Evolutionary conservation across 2,329 filamentous ascomycete species (phyloP).

Genomic region (Xylariaceae sp.): DNA sequence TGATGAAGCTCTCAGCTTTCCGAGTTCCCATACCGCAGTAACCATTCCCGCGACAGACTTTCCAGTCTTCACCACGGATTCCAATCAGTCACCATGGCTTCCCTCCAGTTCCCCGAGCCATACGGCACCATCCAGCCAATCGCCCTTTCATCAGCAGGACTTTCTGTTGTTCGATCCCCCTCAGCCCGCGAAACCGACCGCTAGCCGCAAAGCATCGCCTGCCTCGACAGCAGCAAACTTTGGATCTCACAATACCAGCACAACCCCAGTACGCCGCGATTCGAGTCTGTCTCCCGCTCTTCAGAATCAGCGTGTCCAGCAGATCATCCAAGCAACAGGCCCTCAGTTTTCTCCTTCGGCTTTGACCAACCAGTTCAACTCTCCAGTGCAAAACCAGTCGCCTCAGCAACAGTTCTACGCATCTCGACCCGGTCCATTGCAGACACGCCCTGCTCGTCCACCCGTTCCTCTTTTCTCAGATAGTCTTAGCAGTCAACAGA

Average conservation of each 20-base stretch:
- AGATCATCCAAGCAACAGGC: conserved; percentile 56
- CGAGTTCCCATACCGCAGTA: conserved; percentile 55
- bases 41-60: conserved; percentile 64
- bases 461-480: conserved; percentile 70
- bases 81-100: conserved; percentile 72
- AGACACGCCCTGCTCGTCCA: conserved; percentile 53
- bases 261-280: conserved; percentile 36
- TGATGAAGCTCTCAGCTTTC: conserved; percentile 55
- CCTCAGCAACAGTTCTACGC: conserved; percentile 59
- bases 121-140: conserved; percentile 60
- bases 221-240: conserved; percentile 39
- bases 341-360: conserved; percentile 50
- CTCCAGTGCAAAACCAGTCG: conserved; percentile 40
- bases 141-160: conserved; percentile 59
- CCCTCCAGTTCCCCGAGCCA: conserved; percentile 62
- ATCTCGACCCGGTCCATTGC: conserved; percentile 56
- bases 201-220: conserved; percentile 43
- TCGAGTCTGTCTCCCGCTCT: conserved; percentile 41
- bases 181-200: conserved; percentile 39
- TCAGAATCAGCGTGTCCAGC: conserved; percentile 57
- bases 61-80: conserved; percentile 79
- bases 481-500: conserved; percentile 49
- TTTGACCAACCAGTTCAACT: conserved; percentile 57
- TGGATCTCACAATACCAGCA: conserved; percentile 34
- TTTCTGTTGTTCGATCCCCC: conserved; percentile 70